Conservation (phyloP, 768 basidiomycete genomes). For the Leucocoprinus leucothites region DNA sequence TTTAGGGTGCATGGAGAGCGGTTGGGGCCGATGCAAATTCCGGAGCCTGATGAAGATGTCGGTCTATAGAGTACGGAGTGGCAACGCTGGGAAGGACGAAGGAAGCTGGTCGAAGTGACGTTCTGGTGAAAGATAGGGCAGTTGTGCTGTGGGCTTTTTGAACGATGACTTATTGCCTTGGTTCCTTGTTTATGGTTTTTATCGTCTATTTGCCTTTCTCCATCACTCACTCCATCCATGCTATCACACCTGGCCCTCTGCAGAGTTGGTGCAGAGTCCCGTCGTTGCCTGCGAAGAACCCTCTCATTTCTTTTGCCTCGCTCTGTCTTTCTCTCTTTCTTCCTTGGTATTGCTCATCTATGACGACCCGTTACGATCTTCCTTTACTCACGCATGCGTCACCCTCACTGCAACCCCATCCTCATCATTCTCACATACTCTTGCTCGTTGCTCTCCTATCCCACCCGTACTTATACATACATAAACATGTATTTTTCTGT, state of each 20-base stretch:
- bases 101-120: neutral
- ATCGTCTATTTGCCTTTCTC: neutral
- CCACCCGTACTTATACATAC: neutral
- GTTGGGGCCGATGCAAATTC: slow-evolving; percentile 35
- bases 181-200: slow-evolving; percentile 11
- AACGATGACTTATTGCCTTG: slow-evolving; percentile 11
- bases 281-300: no score
- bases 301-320: neutral
- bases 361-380: slow-evolving; percentile 2
- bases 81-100: neutral
- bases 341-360: neutral
- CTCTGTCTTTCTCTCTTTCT: neutral
- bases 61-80: neutral
- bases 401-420: neutral
- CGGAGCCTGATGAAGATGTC: slow-evolving; percentile 21
- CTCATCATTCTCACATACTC: neutral
- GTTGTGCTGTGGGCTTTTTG: slow-evolving; percentile 4
- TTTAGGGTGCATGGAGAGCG: slow-evolving; percentile 74
- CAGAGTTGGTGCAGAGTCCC: no score
- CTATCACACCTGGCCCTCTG: no score
- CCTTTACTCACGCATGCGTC: no score
- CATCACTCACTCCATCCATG: slow-evolving; percentile 4
- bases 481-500: neutral
- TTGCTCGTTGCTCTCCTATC: neutral
- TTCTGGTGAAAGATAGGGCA: neutral